Conservation (phyloP, 148 eudicot species). For the Rhododendron molle region DNA sequence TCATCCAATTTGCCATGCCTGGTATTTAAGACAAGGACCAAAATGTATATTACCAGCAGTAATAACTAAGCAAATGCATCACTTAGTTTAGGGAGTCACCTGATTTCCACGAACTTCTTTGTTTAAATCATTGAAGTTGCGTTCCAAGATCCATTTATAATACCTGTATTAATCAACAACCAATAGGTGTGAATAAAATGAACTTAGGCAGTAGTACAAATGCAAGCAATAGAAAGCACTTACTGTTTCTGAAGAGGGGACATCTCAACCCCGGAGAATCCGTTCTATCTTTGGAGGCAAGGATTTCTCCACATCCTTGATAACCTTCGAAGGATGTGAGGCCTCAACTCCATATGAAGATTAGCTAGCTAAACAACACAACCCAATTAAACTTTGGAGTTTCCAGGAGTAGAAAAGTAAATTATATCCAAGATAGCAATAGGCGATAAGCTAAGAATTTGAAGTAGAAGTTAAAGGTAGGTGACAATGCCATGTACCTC, state of each 20-base stretch:
- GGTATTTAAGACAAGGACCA: slow-evolving; percentile 4
- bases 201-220: neutral
- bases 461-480: neutral
- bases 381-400: neutral
- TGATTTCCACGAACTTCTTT: slow-evolving; percentile 99
- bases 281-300: slow-evolving; percentile 99
- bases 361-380: slow-evolving; percentile 63
- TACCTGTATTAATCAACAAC: slow-evolving; percentile 46
- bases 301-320: slow-evolving; percentile 98
- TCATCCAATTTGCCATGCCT: neutral
- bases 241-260: slow-evolving; percentile 99
- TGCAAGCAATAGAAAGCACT: slow-evolving; percentile 10
- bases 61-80: neutral
- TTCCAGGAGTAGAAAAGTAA: neutral
- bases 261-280: slow-evolving; percentile 95
- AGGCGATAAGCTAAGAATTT: neutral
- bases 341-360: slow-evolving; percentile 97
- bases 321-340: slow-evolving; percentile 96
- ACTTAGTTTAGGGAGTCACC: slow-evolving; percentile 40
- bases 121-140: slow-evolving; percentile 94
- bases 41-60: neutral
- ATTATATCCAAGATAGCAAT: neutral
- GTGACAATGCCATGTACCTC: slow-evolving; percentile 51
- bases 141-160: slow-evolving; percentile 98
- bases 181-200: slow-evolving; percentile 4